These are phyloP conservation scores for Trypanosoma avium DNA, from an alignment of 208 protist species.

Conservation along the genomic window DNA sequence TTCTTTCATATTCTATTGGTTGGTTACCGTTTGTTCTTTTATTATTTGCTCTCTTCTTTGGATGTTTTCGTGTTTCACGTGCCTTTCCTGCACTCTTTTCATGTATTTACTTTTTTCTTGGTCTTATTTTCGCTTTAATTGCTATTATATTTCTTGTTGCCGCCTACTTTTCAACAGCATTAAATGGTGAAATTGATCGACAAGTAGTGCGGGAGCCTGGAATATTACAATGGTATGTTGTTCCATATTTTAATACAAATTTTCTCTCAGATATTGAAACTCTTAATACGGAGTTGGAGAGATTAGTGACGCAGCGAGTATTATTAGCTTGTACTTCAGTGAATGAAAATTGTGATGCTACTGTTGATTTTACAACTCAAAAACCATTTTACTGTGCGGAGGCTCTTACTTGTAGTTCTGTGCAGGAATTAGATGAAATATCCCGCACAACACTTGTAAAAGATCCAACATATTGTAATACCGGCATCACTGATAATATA, in stretches of 20 bases:
- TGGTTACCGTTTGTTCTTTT: slow-evolving; percentile 53
- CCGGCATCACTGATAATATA: neutral
- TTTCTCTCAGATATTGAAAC: slow-evolving; percentile 38
- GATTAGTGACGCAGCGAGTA: slow-evolving; percentile 20
- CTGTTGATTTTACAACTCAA: neutral
- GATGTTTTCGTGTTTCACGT: slow-evolving; percentile 35
- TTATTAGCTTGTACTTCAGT: slow-evolving; percentile 46
- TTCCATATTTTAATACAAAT: slow-evolving; percentile 56
- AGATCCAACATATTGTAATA: neutral
- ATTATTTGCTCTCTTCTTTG: slow-evolving; percentile 60
- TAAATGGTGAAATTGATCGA: slow-evolving; percentile 55
- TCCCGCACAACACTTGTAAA: slow-evolving; percentile 5
- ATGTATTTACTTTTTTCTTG: slow-evolving; percentile 65
- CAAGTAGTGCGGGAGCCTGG: slow-evolving; percentile 71
- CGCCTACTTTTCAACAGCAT: slow-evolving; percentile 38
- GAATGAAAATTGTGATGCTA: slow-evolving; percentile 54
- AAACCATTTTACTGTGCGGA: slow-evolving; percentile 9
- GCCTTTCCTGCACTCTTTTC: slow-evolving; percentile 38
- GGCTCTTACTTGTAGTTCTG: neutral
- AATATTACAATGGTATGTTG: slow-evolving; percentile 76
- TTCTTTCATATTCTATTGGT: slow-evolving; percentile 54
- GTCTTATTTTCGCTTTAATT: slow-evolving; percentile 54
- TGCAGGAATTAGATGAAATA: neutral
- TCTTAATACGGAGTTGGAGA: slow-evolving; percentile 32
- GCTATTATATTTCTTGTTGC: slow-evolving; percentile 58